These are phyloP conservation scores for Triangularia verruculosa DNA, from an alignment of 2,329 filamentous ascomycete genomes.

Conservation along the genomic window DNA sequence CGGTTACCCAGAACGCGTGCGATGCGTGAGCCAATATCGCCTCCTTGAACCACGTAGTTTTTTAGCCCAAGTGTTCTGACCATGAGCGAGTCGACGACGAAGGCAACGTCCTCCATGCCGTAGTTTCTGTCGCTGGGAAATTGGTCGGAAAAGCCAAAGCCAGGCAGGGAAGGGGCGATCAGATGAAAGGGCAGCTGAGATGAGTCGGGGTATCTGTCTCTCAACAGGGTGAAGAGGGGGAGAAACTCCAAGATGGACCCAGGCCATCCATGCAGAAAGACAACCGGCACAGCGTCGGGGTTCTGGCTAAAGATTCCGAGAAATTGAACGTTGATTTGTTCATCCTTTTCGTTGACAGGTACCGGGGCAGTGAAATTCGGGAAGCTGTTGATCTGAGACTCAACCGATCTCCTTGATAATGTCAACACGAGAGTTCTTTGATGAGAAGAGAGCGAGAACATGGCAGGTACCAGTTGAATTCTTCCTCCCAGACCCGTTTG, in stretches of 20 bases:
- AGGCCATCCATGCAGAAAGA: conserved; percentile 56
- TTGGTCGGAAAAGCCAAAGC: conserved; percentile 48
- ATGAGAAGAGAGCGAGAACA: not conserved
- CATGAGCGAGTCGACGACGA: conserved; percentile 51
- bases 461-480: conserved; percentile 42
- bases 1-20: conserved; percentile 41
- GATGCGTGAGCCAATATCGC: conserved; percentile 51
- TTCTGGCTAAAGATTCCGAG: conserved; percentile 52
- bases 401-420: conserved; percentile 29
- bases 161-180: conserved; percentile 53
- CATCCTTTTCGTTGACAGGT: conserved; percentile 32
- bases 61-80: conserved; percentile 48
- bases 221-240: conserved; percentile 45
- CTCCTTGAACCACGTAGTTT: conserved; percentile 55
- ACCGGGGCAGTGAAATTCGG: conserved; percentile 46
- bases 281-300: conserved; percentile 47
- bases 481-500: conserved; percentile 41
- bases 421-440: not conserved
- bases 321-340: conserved; percentile 48
- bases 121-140: conserved; percentile 47
- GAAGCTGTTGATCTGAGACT: conserved; percentile 43
- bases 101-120: conserved; percentile 37
- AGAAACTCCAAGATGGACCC: conserved; percentile 55
- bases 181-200: conserved; percentile 54
- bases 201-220: conserved; percentile 44